Conservation (phyloP, 805 yeast species). For the Saccharomycopsis oosterbeekiorum region DNA sequence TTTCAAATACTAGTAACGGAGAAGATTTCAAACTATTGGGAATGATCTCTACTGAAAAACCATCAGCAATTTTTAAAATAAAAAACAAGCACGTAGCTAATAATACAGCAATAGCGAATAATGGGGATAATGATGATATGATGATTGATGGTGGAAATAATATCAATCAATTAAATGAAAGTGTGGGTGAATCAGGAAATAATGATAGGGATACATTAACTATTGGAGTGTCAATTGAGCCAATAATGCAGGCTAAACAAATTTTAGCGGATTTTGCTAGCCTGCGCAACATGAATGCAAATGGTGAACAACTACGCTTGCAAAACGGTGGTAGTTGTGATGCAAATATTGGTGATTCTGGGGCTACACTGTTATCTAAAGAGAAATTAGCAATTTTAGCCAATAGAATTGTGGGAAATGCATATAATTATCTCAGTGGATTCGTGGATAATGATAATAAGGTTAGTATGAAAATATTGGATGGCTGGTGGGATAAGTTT, state of each 20-base stretch:
- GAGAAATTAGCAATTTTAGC: conserved; percentile 48
- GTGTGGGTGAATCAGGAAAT: conserved; percentile 14
- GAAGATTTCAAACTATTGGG: conserved; percentile 58
- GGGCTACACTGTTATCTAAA: neutral
- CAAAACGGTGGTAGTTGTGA: neutral
- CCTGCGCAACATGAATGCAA: neutral
- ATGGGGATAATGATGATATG: conserved; percentile 35
- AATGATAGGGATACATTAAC: conserved; percentile 27
- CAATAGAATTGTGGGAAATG: conserved; percentile 81
- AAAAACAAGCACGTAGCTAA: conserved; percentile 30
- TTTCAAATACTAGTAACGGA: conserved; percentile 14
- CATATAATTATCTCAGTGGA: conserved; percentile 85
- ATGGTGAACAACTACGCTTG: neutral
- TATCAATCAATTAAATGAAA: conserved; percentile 8
- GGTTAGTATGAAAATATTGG: conserved; percentile 80
- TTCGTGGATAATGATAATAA: conserved; percentile 71
- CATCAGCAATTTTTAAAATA: conserved; percentile 84
- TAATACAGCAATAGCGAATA: conserved; percentile 11
- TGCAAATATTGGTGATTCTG: neutral
- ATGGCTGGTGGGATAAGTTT: conserved; percentile 94
- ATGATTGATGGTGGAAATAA: conserved; percentile 22
- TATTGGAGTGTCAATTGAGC: conserved; percentile 89
- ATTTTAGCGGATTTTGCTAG: conserved; percentile 34
- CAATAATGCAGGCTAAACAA: conserved; percentile 53
- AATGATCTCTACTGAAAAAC: conserved; percentile 54